A percentile compares a stretch with the other conserved stretches of the same genome.
phyloP scores from a whole-genome alignment of 78 protist species.

The Blattamonas nauphoetae region DNA sequence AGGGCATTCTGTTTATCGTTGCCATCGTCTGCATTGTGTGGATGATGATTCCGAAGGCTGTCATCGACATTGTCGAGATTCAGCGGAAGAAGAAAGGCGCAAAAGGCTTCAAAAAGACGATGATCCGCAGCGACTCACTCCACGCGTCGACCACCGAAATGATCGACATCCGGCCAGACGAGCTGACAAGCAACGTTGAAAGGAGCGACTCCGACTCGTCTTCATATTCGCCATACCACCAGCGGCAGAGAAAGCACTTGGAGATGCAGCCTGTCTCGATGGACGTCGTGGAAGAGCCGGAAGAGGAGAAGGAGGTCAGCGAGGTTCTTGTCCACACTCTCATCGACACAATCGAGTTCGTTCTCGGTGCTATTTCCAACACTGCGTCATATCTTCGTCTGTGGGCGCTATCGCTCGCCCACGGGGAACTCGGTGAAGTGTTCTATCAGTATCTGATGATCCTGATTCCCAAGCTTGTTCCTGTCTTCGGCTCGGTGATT shows the following conservation, averaged over 20 bases:
- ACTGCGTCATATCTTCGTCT: slow-evolving; percentile 99
- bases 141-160: not conserved
- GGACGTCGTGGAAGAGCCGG: not conserved
- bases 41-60: slow-evolving; percentile 73
- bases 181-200: no score
- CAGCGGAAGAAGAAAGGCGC: not conserved
- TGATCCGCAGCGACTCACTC: not conserved
- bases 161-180: not conserved
- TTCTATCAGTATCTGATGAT: not conserved
- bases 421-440: slow-evolving; percentile 58
- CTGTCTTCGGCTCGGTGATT: slow-evolving; percentile 23
- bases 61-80: slow-evolving; percentile 33
- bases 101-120: not conserved
- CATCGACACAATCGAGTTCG: slow-evolving; percentile 98
- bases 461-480: not conserved
- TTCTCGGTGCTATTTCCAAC: slow-evolving; percentile 91
- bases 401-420: slow-evolving; percentile 99
- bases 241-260: no score
- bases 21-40: slow-evolving; percentile 69
- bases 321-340: slow-evolving; percentile 55
- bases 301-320: slow-evolving; percentile 1
- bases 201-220: no score
- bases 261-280: no score
- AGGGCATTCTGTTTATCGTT: slow-evolving; percentile 47
- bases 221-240: no score